These are phyloP conservation scores for Boletus rubropictus DNA, from an alignment of 768 basidiomycete genomes.

Conservation along the genomic window DNA sequence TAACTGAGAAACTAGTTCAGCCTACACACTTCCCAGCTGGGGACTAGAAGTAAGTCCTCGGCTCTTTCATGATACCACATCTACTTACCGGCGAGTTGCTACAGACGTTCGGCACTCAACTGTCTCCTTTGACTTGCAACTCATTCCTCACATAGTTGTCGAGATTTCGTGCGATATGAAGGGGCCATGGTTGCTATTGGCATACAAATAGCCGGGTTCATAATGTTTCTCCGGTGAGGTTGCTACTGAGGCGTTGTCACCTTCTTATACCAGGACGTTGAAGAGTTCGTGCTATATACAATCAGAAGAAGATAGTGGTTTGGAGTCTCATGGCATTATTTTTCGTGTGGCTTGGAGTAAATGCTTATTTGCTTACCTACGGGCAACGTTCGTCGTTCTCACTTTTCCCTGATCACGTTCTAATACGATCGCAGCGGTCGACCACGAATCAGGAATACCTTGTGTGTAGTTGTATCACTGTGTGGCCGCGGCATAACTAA, in stretches of 20 bases:
- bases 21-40: conserved; percentile 16
- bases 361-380: conserved; percentile 48
- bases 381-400: conserved; percentile 41
- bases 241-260: neutral
- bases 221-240: conserved; percentile 42
- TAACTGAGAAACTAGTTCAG: conserved; percentile 5
- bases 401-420: neutral
- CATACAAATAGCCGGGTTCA: conserved; percentile 34
- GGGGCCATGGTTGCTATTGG: conserved; percentile 41
- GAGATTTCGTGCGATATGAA: conserved; percentile 46
- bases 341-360: conserved; percentile 40
- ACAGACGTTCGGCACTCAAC: conserved; percentile 10
- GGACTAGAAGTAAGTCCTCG: conserved; percentile 5
- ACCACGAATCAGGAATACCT: neutral
- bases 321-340: conserved; percentile 28
- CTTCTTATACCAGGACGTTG: neutral
- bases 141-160: conserved; percentile 32
- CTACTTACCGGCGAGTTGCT: neutral
- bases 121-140: neutral
- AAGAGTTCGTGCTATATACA: conserved; percentile 20
- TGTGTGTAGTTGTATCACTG: conserved; percentile 9
- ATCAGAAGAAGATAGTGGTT: conserved; percentile 3
- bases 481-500: conserved; percentile 30
- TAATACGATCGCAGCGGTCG: conserved; percentile 11
- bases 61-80: neutral